Base-by-base conservation (phyloP, 768 basidiomycete species). In the Agrocybe praecox region DNA sequence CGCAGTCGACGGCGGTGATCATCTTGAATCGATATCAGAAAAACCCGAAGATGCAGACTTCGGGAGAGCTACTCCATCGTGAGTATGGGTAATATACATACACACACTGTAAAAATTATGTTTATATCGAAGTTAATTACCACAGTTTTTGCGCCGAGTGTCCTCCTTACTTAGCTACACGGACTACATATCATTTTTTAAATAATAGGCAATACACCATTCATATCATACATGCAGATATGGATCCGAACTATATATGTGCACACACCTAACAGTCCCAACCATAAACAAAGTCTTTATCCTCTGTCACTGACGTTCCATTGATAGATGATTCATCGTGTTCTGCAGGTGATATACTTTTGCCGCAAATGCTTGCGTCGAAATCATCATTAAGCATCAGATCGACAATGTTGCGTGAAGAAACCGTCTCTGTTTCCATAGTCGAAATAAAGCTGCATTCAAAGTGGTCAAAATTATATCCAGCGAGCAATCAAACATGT, bases 371-470 rank as follows among this genome's bases (percentile, higher is more conserved):
- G n/a, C 87, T 80, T 0, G 83, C 75, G 33, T 80, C 74, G 69
- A 90, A 94, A 64, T 87, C 81, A 29, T 94, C 89, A 32, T 83
- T 79, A 19, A 95, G 74, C 18, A 94, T 77, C 22, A 92, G 74
- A 63, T 94, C 92, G 46, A 93, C 91, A 36, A 89, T 79, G 68
- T 96, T 95, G 29, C 93, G 84, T 0, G 91, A 84, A 0, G 92
- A 80, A 29, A 96, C 70, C 0, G 92, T 94, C 72, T 95, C 88
- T 0, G 94, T 96, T 71, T 98, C 96, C 96, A 98, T 97, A 6
- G 93, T 94, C 14, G 88, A 91, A 46, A 95, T 89, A 63, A 93
- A 84, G 29, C 90, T 91, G 57, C 10, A 59, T 44, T 23, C 18
- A 11, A 19, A 15, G 19, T 55, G 29, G 60, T 18, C 24, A 45